A percentile compares a stretch with the other conserved stretches of the same genome.
Conservation (phyloP, 148 eudicot genomes). For the Nepenthes gracilis region DNA sequence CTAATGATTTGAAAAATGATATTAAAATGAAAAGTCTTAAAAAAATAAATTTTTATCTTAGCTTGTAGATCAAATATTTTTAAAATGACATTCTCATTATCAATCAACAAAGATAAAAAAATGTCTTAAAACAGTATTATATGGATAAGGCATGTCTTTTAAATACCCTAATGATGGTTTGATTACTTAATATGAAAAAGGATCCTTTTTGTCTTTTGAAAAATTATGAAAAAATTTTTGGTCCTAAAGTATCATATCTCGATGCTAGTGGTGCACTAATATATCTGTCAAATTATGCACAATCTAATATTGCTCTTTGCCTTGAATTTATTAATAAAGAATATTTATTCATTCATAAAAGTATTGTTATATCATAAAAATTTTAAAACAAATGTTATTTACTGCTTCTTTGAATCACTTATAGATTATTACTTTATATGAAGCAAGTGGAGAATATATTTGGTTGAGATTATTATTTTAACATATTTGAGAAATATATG, state of each 20-base stretch:
- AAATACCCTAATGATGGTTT: background rate
- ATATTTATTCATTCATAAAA: too few relatives aligned
- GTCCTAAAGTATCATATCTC: background rate
- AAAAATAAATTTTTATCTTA: background rate
- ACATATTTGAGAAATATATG: too few relatives aligned
- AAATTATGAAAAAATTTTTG: background rate
- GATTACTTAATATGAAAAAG: background rate
- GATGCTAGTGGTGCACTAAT: background rate
- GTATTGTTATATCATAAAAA: too few relatives aligned
- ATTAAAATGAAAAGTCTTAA: background rate
- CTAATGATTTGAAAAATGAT: background rate
- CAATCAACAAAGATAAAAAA: background rate
- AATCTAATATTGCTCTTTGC: background rate
- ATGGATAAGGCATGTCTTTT: background rate
- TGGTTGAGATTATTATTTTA: too few relatives aligned
- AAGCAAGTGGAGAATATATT: too few relatives aligned
- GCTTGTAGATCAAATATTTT: background rate
- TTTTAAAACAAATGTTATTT: too few relatives aligned
- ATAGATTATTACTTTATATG: too few relatives aligned
- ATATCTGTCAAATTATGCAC: background rate
- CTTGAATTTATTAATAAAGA: too few relatives aligned
- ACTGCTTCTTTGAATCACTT: too few relatives aligned
- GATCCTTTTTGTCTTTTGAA: background rate
- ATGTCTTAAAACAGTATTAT: background rate
- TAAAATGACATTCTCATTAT: background rate